These are phyloP conservation scores for Taphrina deformans DNA, from an alignment of 1,139 yeast species.

Conservation along the genomic window DNA sequence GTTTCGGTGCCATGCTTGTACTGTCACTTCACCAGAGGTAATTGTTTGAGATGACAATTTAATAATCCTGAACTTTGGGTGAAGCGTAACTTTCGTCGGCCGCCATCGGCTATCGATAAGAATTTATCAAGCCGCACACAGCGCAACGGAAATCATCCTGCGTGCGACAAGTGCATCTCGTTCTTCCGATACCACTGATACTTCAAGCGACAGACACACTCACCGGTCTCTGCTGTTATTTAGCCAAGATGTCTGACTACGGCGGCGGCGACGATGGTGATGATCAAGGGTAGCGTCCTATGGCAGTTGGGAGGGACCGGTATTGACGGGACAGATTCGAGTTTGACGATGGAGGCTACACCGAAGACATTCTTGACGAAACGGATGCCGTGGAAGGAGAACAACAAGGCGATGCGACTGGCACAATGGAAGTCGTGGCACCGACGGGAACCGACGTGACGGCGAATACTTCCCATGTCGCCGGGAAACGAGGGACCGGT, in stretches of 20 bases:
- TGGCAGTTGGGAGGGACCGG: not conserved
- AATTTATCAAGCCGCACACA: not conserved
- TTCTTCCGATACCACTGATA: too few relatives aligned
- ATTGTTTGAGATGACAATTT: not conserved
- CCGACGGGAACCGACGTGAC: slow-evolving; percentile 64
- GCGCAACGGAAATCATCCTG: not conserved
- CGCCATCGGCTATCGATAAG: not conserved
- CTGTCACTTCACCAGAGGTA: too few relatives aligned
- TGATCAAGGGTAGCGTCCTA: slow-evolving; percentile 39
- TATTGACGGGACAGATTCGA: not conserved
- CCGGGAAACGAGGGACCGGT: slow-evolving; percentile 51
- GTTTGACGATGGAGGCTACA: slow-evolving; percentile 41
- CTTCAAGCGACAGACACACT: too few relatives aligned
- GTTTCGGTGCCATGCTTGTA: slow-evolving; percentile 25
- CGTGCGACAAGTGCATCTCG: not conserved
- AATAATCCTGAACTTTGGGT: not conserved
- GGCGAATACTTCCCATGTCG: slow-evolving; percentile 52
- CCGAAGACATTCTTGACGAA: slow-evolving; percentile 7
- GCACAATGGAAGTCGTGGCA: slow-evolving; percentile 52
- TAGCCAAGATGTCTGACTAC: slow-evolving; percentile 54
- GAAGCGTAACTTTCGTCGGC: not conserved
- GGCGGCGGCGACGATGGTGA: slow-evolving; percentile 50
- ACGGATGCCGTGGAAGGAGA: slow-evolving; percentile 42
- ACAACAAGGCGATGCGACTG: slow-evolving; percentile 62
- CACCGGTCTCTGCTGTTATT: too few relatives aligned